These are phyloP conservation scores for Sporothrix globosa DNA, from an alignment of 2,329 filamentous ascomycete genomes.

Conservation along the genomic window DNA sequence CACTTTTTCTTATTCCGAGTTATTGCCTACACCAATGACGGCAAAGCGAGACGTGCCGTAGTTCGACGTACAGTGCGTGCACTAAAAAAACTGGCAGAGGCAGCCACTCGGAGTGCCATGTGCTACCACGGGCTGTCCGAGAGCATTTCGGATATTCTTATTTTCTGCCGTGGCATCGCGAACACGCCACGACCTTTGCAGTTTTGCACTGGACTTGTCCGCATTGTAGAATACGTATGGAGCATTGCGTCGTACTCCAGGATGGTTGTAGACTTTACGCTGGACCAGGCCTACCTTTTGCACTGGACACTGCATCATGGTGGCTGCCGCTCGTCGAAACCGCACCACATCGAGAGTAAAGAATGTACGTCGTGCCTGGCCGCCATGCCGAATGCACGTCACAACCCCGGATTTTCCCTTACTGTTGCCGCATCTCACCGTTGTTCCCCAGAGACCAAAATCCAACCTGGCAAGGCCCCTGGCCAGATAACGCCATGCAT, in stretches of 20 bases:
- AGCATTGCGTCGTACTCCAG: background rate
- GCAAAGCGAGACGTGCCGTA: background rate
- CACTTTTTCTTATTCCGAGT: background rate
- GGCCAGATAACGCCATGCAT: conserved; percentile 20
- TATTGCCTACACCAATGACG: conserved; percentile 1
- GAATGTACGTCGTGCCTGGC: background rate
- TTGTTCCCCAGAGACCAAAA: conserved; percentile 4
- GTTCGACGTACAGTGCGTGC: background rate
- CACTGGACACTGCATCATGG: no score
- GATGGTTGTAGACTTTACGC: background rate
- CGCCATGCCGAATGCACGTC: background rate
- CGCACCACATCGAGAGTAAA: no score
- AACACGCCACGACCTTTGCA: no score
- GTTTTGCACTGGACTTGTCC: background rate
- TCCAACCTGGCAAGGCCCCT: background rate
- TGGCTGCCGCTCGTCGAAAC: no score
- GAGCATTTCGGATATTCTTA: background rate
- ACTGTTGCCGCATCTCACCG: background rate
- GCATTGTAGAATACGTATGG: background rate
- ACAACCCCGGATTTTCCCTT: conserved; percentile 18
- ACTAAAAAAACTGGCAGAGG: background rate
- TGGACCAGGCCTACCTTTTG: background rate
- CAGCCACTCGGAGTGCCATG: conserved; percentile 30
- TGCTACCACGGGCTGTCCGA: conserved; percentile 33
- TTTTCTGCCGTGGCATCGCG: background rate